phyloP scores from a whole-genome alignment of 1,284 basidiomycete species.

The Rhodotorula sp. region DNA sequence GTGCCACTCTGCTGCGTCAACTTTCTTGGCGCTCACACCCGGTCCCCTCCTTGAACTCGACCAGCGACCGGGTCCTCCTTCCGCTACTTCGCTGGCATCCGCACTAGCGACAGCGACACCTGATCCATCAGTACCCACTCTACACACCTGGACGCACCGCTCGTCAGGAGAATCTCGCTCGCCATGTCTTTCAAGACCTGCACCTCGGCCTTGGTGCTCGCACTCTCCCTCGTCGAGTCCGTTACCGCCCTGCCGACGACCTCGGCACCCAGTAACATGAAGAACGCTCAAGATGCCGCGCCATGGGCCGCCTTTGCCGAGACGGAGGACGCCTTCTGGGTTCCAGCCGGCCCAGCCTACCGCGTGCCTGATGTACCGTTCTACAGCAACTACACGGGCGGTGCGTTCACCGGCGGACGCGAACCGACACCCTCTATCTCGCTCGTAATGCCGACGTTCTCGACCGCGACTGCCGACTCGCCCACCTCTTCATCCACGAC shows the following conservation, averaged over 20 bases:
- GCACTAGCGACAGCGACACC: slow-evolving; percentile 3
- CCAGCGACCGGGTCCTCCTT: not conserved
- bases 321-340: slow-evolving; percentile 7
- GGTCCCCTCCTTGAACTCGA: not conserved
- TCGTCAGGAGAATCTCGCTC: no score
- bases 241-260: slow-evolving; percentile 10
- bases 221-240: not conserved
- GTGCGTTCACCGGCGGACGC: not conserved
- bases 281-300: not conserved
- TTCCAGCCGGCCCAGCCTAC: slow-evolving; percentile 2
- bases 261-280: slow-evolving; percentile 5
- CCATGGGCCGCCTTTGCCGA: not conserved
- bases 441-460: not conserved
- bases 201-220: slow-evolving; percentile 2
- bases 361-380: slow-evolving; percentile 4
- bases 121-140: not conserved
- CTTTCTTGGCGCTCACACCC: no score
- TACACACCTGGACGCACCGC: not conserved
- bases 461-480: not conserved
- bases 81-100: not conserved
- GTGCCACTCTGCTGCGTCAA: no score
- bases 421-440: not conserved
- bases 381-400: not conserved
- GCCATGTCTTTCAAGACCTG: not conserved
- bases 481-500: not conserved